These are phyloP conservation scores for Pseudopyrenochaeta lycopersici DNA, from an alignment of 2,329 filamentous ascomycete species.

Conservation along the genomic window DNA sequence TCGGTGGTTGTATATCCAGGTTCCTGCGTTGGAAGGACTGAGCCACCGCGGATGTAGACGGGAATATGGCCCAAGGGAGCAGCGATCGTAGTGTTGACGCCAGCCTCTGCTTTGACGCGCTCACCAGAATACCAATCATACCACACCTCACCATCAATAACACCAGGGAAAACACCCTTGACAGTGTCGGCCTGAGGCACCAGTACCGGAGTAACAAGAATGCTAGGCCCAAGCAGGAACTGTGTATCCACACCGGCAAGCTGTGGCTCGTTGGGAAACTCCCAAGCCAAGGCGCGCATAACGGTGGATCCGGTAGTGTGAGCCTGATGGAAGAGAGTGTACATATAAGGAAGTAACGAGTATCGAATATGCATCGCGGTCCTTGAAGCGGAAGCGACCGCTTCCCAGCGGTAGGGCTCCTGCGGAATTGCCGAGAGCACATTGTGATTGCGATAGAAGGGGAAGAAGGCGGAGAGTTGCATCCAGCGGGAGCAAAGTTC, in stretches of 20 bases:
- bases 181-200: slow-evolving; percentile 69
- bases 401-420: slow-evolving; percentile 76
- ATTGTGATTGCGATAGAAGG: slow-evolving; percentile 83
- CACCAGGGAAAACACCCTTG: slow-evolving; percentile 74
- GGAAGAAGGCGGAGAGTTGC: slow-evolving; percentile 77
- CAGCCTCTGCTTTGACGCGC: slow-evolving; percentile 60
- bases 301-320: slow-evolving; percentile 73
- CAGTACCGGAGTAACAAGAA: slow-evolving; percentile 74
- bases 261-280: slow-evolving; percentile 75
- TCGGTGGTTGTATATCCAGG: slow-evolving; percentile 72
- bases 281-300: slow-evolving; percentile 77
- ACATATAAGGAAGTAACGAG: slow-evolving; percentile 76
- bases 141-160: slow-evolving; percentile 69
- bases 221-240: slow-evolving; percentile 73
- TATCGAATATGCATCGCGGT: slow-evolving; percentile 76
- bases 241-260: slow-evolving; percentile 73
- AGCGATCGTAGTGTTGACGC: slow-evolving; percentile 67
- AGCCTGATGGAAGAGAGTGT: slow-evolving; percentile 75
- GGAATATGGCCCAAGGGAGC: slow-evolving; percentile 75
- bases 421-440: slow-evolving; percentile 67
- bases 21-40: slow-evolving; percentile 73
- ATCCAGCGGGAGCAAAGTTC: slow-evolving; percentile 80
- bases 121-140: slow-evolving; percentile 83
- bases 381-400: slow-evolving; percentile 71
- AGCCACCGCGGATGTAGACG: slow-evolving; percentile 74